Evolutionary conservation across 352 stramenopile genomes (phyloP), one percentile per base, ranked within the genome.

Genomic region (Globisporangium alternatum): DNA sequence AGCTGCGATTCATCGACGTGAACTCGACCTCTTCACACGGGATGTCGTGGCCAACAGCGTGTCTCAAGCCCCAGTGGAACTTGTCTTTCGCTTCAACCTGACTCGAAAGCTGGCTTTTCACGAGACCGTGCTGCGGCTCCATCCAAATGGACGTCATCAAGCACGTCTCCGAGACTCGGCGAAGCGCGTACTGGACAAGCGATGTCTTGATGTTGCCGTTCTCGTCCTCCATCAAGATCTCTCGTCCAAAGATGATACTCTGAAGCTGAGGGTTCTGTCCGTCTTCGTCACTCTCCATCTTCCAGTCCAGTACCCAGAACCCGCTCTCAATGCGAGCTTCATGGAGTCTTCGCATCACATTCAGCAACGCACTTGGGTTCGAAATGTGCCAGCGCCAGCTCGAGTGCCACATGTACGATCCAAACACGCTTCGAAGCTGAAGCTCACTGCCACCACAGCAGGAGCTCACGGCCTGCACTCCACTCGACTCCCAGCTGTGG

Each of bases 91-190:
- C 47, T 33, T 83, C 79, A 33, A 71, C 66, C 43, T 76, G 56
- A 39, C 74, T 61, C 1, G 83, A 80, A 28, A 92, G 48, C 0
- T 71, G 79, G 21, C 73, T 79, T 55, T 90, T 90, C 21, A 91
- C 75, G 49, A 81, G 72, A 5, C 86, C 86, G 68, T 93, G 80
- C 61, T 93, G 83, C 3, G 88, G 88, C 64, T 96, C 88, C 86
- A 96, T 95, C 88, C 88, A 96, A 39, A 96, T 86, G 7, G 86
- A 95, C 10, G 86, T 96, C 75, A 92, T 78, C 37, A 96, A 66
- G n/a, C 73, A 88, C 37, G 82, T 86, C 52, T 91, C 84, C 1
- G 86, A 89, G 2, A 93, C 71, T 51, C 83, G 76, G 28, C 74
- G 77, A 49, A 96, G 72, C 1, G 75, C 86, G 70, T 95, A 96